phyloP scores from a whole-genome alignment of 768 basidiomycete genomes.

The Leccinum sublutescens region DNA sequence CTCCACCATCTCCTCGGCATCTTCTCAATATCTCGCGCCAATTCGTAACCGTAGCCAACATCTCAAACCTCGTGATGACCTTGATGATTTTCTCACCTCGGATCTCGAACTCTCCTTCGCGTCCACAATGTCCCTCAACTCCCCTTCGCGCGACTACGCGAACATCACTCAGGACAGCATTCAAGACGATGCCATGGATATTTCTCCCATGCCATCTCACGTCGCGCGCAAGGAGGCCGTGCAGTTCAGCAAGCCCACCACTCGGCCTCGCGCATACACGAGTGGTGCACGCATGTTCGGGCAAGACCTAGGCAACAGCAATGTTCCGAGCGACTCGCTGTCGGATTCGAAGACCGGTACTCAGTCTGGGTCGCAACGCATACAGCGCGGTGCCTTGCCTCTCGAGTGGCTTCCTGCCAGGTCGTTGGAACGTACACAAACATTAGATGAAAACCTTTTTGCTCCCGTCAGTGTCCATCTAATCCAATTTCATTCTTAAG shows the following conservation, averaged over 20 bases:
- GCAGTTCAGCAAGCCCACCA: conserved; percentile 31
- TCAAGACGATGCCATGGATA: conserved; percentile 72
- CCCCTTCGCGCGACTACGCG: conserved; percentile 53
- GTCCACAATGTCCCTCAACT: conserved; percentile 77
- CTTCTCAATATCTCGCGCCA: conserved; percentile 44
- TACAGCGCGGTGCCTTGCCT: conserved; percentile 63
- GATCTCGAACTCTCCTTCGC: conserved; percentile 83
- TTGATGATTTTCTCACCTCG: conserved; percentile 69
- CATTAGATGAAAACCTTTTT: conserved; percentile 29
- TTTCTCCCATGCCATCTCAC: conserved; percentile 62
- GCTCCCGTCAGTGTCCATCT: conserved; percentile 25
- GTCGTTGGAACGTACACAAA: conserved; percentile 17
- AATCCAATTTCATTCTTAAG: conserved; percentile 2
- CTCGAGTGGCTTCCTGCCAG: conserved; percentile 51
- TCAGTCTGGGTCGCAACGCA: conserved; percentile 48
- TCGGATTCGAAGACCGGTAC: conserved; percentile 29
- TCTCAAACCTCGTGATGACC: conserved; percentile 45
- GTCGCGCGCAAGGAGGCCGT: conserved; percentile 26
- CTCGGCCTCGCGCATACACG: conserved; percentile 65
- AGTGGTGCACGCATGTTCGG: conserved; percentile 70
- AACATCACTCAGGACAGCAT: conserved; percentile 48
- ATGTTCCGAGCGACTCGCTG: conserved; percentile 32
- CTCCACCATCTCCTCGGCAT: conserved; percentile 37
- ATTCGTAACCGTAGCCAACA: conserved; percentile 50
- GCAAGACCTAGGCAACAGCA: conserved; percentile 64